Base-by-base conservation (phyloP, 345 rosid species). In the Ceriops zippeliana region DNA sequence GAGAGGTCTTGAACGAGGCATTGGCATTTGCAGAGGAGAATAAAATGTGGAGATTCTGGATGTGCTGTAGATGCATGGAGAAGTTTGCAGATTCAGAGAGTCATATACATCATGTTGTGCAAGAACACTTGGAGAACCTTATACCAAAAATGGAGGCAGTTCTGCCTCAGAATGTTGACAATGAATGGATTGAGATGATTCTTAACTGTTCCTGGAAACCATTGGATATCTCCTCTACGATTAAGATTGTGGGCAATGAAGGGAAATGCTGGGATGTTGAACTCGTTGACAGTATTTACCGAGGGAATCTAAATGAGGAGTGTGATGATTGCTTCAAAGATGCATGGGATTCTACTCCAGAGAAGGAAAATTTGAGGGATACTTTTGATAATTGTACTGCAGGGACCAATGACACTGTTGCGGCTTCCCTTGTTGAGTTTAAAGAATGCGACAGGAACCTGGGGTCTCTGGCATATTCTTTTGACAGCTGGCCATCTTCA, bases 11-110 rank as follows among this genome's bases (percentile, higher is more conserved):
- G 63, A 72, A 63, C 5, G 96, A 95, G 74, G 93, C 91, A 19
- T 70, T 88, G 79, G 65, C 76, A 32, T 85, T 86, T 67, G 85
- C 79, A 2, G 82, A 82, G 61, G 86, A 82, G 65, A 83, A 74
- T 65, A 90, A 86, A 78, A 80, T 80, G 7, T 95, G 93, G 97
- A 84, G 81, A 70, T 86, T 86, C 75, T 95, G 96, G 99, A 76
- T 71, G 61, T 95, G 99, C 66, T 89, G 86, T 70, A 74, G 75
- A 66, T 95, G 99, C 64, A 63, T 62, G 42, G 79, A 83, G 77
- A 88, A 85, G 80, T 90, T 88, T 82, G 47, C 61, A 7, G 88
- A 86, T 80, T 77, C 84, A 1, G 93, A 86, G 68, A 76, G 83
- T 53, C 90, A 91, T 81, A 74, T 91, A 82, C 93, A 88, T 71